phyloP scores from a whole-genome alignment of 495 filamentous ascomycete genomes.

The Delitschia confertaspora region DNA sequence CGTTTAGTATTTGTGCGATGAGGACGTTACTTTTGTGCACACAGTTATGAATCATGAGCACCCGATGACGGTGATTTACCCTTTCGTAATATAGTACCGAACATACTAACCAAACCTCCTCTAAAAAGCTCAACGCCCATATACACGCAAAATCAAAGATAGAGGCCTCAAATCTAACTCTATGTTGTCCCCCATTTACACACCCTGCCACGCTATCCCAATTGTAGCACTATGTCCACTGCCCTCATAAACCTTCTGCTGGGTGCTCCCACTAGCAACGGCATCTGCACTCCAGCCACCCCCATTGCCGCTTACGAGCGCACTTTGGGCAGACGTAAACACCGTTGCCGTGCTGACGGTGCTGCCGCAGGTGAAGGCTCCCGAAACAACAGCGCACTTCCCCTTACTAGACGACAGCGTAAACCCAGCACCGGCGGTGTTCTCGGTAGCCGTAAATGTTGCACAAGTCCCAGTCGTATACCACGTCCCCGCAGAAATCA shows the following conservation, averaged over 20 bases:
- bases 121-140: too few species aligned
- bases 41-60: too few species aligned
- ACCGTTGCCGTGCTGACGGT: conserved; percentile 20
- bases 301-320: conserved; percentile 24
- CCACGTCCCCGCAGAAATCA: conserved; percentile 64
- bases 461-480: conserved; percentile 62
- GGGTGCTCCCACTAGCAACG: conserved; percentile 27
- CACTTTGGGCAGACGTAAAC: conserved; percentile 23
- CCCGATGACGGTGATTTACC: too few species aligned
- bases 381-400: conserved; percentile 28
- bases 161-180: too few species aligned
- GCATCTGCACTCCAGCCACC: conserved; percentile 30
- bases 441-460: conserved; percentile 46
- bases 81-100: too few species aligned
- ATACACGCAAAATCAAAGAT: too few species aligned
- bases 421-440: conserved; percentile 20
- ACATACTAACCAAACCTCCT: too few species aligned
- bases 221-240: conserved; percentile 4
- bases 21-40: too few species aligned
- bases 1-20: too few species aligned
- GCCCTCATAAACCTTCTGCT: conserved; percentile 27
- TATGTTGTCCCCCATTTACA: conserved; percentile 6
- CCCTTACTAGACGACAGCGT: conserved; percentile 33
- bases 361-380: conserved; percentile 28
- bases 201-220: conserved; percentile 17